Evolutionary conservation across 805 yeast genomes (phyloP).

Genomic region (Candida tibetensis): DNA sequence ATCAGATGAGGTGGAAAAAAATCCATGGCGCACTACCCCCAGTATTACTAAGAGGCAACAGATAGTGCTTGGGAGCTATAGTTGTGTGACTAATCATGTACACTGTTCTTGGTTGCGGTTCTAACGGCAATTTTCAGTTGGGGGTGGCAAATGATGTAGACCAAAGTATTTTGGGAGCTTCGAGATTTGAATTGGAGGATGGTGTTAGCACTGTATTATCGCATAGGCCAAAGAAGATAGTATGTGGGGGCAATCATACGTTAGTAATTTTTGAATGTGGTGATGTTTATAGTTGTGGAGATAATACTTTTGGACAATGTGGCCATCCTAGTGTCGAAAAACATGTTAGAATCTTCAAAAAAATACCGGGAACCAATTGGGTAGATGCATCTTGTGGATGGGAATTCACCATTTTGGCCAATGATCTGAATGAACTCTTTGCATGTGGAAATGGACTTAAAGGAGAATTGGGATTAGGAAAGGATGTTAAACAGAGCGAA

Average conservation of each 20-base stretch:
- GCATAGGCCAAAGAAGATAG: slow-evolving; percentile 41
- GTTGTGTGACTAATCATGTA: slow-evolving; percentile 1
- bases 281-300: slow-evolving; percentile 56
- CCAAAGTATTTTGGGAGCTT: slow-evolving; percentile 16
- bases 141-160: slow-evolving; percentile 59
- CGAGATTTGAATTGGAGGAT: slow-evolving; percentile 13
- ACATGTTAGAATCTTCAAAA: slow-evolving; percentile 14
- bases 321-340: slow-evolving; percentile 21
- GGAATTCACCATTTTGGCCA: slow-evolving; percentile 63
- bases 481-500: slow-evolving; percentile 5
- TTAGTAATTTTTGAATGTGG: slow-evolving; percentile 56
- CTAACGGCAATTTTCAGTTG: slow-evolving; percentile 78
- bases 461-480: slow-evolving; percentile 69
- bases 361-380: slow-evolving; percentile 31
- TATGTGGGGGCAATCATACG: slow-evolving; percentile 89
- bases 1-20: not conserved
- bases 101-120: slow-evolving; percentile 62
- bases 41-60: too few species aligned
- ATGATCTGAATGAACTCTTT: slow-evolving; percentile 38
- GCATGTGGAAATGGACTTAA: slow-evolving; percentile 62
- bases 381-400: slow-evolving; percentile 67
- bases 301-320: slow-evolving; percentile 54
- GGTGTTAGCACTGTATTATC: slow-evolving; percentile 9
- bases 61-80: too few species aligned
- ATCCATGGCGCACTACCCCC: not conserved